Base-by-base conservation (phyloP, 1,284 basidiomycete species). In the Microbotryum intermedium region DNA sequence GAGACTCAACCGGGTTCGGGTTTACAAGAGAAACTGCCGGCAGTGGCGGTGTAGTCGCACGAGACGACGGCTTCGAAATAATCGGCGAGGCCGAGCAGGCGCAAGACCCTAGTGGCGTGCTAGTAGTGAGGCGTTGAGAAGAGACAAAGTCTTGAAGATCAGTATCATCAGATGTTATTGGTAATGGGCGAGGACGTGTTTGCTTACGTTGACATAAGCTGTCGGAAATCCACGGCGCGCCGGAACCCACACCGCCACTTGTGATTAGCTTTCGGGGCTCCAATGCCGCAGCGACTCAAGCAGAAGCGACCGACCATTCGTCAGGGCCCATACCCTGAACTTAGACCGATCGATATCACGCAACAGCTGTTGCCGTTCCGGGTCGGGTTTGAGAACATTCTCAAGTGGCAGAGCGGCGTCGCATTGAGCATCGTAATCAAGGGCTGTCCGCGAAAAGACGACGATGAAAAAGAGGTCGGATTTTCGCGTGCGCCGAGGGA, bases 391-490 rank as follows among this genome's bases (percentile, higher is more conserved):
- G 47, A 77, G 63, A 42, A 76, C 70, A 1, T 68, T 64, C 30
- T 77, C 75, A 44, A 77, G 70, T 3, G 76, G 76, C 18, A 77
- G 59, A 4, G 73, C 70, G 8, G 72, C 71, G 53, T 77, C 76
- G 66, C 76, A 76, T 51, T 73, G 68, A 39, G 55, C 55, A 62
- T 75, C 74, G 59, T 75, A 75, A 59, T 75, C 74, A 26, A 75
- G 66, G 4, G 42, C 51, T 39, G 11, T 20, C 4, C 16, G 16
- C 18, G 21, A 10, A 11, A 21, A 23, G 29, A 42, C n/a, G n/a
- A n/a, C n/a, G n/a, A n/a, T n/a, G 18, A 20, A 53, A 30, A 53
- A 34, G 20, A 25, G 25, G 8, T 47, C 25, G 18, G 46, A 50
- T 48, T 50, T 57, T 68, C 66, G 51, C 55, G 13, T 56, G 44